These are phyloP conservation scores for Colletotrichum agaves DNA, from an alignment of 2,329 filamentous ascomycete species.

Conservation along the genomic window DNA sequence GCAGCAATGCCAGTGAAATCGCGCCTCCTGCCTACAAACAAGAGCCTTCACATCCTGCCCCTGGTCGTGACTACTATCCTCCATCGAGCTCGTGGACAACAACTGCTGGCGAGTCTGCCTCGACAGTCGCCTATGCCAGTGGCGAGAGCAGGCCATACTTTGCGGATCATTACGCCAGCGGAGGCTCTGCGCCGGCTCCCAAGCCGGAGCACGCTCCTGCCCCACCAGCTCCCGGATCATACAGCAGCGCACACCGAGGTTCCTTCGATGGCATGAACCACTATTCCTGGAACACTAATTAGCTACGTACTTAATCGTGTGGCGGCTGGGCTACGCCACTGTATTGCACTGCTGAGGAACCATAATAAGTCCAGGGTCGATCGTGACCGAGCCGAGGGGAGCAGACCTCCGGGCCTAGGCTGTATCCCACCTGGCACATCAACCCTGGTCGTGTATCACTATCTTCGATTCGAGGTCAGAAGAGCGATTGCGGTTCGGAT, in stretches of 20 bases:
- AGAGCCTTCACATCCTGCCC: slow-evolving; percentile 44
- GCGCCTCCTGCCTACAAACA: slow-evolving; percentile 46
- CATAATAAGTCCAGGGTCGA: slow-evolving; percentile 27
- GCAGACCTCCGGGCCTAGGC: slow-evolving; percentile 14
- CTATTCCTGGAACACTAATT: slow-evolving; percentile 68
- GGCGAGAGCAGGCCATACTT: slow-evolving; percentile 62
- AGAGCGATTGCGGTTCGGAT: slow-evolving; percentile 30
- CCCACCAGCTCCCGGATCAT: slow-evolving; percentile 52
- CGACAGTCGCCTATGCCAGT: slow-evolving; percentile 57
- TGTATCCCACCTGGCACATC: neutral
- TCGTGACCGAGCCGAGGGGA: neutral
- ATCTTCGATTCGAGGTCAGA: slow-evolving; percentile 29
- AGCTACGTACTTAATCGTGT: slow-evolving; percentile 13
- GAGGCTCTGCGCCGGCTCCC: slow-evolving; percentile 45
- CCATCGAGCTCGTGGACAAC: slow-evolving; percentile 63
- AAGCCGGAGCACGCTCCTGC: slow-evolving; percentile 47
- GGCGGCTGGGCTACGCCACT: slow-evolving; percentile 21
- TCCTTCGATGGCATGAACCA: slow-evolving; percentile 64
- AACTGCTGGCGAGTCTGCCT: slow-evolving; percentile 57
- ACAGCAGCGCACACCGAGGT: slow-evolving; percentile 51
- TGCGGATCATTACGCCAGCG: slow-evolving; percentile 59
- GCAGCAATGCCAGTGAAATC: slow-evolving; percentile 47
- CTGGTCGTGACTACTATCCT: slow-evolving; percentile 64
- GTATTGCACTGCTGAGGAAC: neutral
- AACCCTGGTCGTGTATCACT: slow-evolving; percentile 27